Evolutionary conservation across 257 asterid genomes (phyloP).

Genomic region (Solanum bukasovii): DNA sequence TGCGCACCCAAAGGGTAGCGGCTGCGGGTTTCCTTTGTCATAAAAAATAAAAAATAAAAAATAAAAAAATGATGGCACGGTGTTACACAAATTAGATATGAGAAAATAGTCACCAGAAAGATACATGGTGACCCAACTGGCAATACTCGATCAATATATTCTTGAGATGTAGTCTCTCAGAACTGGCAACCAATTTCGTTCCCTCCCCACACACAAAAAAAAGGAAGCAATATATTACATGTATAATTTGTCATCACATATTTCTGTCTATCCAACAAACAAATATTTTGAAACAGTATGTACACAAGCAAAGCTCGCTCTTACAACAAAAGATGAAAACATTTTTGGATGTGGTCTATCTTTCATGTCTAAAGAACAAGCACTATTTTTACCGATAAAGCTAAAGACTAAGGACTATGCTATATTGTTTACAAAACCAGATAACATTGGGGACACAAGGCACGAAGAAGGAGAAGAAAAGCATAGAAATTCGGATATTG

Average conservation of each 20-base stretch:
- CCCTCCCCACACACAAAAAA: neutral
- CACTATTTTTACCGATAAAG: neutral
- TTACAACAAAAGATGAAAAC: neutral
- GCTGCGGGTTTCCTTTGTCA: too few relatives aligned
- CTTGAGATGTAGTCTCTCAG: neutral
- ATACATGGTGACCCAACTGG: too few relatives aligned
- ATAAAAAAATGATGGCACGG: too few relatives aligned
- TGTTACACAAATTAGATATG: too few relatives aligned
- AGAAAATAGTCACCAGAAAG: too few relatives aligned
- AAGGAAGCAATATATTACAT: neutral
- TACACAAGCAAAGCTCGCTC: neutral
- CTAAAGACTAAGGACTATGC: neutral
- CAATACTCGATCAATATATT: neutral
- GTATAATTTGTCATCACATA: neutral
- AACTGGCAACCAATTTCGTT: neutral
- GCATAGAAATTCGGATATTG: neutral
- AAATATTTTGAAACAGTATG: neutral
- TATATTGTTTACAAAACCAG: neutral
- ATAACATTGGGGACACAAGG: neutral
- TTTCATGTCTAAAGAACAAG: neutral
- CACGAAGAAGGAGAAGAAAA: neutral
- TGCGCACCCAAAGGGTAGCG: too few relatives aligned
- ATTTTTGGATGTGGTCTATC: neutral
- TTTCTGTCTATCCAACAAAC: neutral
- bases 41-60: too few relatives aligned